Base-by-base conservation (phyloP, 805 yeast genomes). In the Priceomyces haplophilus region DNA sequence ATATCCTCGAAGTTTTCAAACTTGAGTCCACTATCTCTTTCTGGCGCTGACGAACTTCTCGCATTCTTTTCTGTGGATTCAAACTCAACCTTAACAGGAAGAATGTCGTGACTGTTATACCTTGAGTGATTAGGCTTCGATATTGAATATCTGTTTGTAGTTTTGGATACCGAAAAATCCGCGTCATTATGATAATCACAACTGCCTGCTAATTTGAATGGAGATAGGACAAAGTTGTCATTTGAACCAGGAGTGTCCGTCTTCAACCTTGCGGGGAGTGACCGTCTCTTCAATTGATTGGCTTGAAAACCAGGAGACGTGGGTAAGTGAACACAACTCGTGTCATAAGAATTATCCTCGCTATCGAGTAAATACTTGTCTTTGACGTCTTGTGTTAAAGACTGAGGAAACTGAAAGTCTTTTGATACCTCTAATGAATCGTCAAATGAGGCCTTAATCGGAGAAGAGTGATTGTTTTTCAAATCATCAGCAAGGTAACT, bases 11-110 rank as follows among this genome's bases (percentile, higher is more conserved):
- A 46, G 20, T 45, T 46, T 17, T 50, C 55, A 23, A 19, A 48
- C 21, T 46, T 50, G 20, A 38, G 19, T 13, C 34, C 42, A 31
- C 40, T 40, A 11, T 48, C 55, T 38, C 50, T 53, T 34, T 59
- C 65, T 3, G 67, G 65, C 17, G 56, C 63, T 1, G 69, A 62
- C 1, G 59, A 47, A 30, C 62, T 53, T 38, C 67, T 47, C 23
- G 50, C 40, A 18, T 42, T 45, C 12, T 30, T 29, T 30, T 23
- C 41, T 7, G 54, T 48, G 19, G 49, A 55, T 48, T 70, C 75
- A 50, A 71, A 71, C 49, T 71, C 76, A 12, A 71, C 75, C 45
- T 60, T 61, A 12, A 71, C 67, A 1, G 74, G 74, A 15, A 71
- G 50, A 23, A 69, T 56, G 41, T 69, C 75, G 51, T 69, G 72